These are phyloP conservation scores for Xerocomellus dryophilus DNA, from an alignment of 768 basidiomycete genomes.

Conservation along the genomic window DNA sequence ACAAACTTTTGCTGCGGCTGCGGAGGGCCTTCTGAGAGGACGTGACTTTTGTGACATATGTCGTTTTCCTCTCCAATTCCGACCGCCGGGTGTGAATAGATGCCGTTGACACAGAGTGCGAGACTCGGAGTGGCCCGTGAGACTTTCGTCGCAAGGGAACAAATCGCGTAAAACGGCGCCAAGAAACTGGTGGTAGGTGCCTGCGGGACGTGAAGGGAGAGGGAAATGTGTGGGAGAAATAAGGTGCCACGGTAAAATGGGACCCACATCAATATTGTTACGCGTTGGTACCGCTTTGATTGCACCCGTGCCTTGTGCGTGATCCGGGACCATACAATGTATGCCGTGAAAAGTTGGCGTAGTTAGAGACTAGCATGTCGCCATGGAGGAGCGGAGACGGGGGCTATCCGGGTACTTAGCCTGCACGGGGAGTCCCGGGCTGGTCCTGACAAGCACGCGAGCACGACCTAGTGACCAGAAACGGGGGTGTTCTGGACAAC, in stretches of 20 bases:
- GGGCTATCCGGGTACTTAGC: neutral
- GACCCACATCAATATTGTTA: too few species aligned
- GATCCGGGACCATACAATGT: too few species aligned
- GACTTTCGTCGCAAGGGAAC: neutral
- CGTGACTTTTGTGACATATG: neutral
- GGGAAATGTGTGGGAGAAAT: neutral
- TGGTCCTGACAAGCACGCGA: constrained; percentile 2
- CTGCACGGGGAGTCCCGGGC: neutral
- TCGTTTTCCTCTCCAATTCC: neutral
- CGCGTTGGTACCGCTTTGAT: too few species aligned
- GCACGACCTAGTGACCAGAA: neutral
- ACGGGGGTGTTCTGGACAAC: neutral
- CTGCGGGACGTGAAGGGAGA: neutral
- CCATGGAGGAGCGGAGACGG: neutral
- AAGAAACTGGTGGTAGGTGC: neutral
- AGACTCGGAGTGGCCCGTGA: neutral
- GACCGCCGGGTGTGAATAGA: neutral
- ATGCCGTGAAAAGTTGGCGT: too few species aligned
- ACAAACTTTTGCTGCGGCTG: neutral
- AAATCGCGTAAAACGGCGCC: neutral
- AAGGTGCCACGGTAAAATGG: neutral
- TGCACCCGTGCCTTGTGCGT: too few species aligned
- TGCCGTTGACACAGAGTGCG: neutral
- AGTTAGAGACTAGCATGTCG: neutral
- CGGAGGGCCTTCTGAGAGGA: constrained; percentile 7